Base-by-base conservation (phyloP, 2,329 filamentous ascomycete genomes). In the Zymoseptoria crescenta region DNA sequence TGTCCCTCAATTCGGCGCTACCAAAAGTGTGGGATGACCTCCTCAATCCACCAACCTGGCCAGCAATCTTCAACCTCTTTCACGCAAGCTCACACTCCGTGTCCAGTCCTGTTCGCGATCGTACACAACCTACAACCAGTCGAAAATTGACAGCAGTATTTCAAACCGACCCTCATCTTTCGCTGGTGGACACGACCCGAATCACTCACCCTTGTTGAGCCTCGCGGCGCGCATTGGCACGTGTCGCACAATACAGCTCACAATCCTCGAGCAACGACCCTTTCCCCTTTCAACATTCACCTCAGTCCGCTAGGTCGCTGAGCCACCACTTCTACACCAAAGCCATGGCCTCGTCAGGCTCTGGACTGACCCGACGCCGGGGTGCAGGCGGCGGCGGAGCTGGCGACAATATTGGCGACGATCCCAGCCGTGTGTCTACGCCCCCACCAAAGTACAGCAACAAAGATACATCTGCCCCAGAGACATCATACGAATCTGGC, bases 401-500 rank as follows among this genome's bases (percentile, higher is more conserved):
- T 59, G 82, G 80, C 73, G 82, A 83, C 57, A 82, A 79, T 73
- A 85, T 87, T 63, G 81, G 83, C 72, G 81, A 83, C 68, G 82
- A 86, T 68, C 77, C 80, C 69, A 84, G 82, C 77, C 81, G 87
- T 71, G 85, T 88, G 67, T 80, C 81, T 69, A 87, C 85, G 54
- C 86, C 86, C 48, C 79, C 80, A 59, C 83, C 86, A 62, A 75
- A 77, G 80, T 84, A 79, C 80, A 83, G 79, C 62, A 74, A 74
- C 68, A 80, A 79, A 61, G 73, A 80, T 68, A 19, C 28, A 7
- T 77, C 81, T 64, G 74, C 76, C 20, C 83, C 83, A 57, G 85
- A 87, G 77, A 96, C 94, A 62, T 93, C 88, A 70, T 97, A 96
- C 80, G 88, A 92, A 78, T 58, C 57, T 70, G 77, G 88, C 74